These are phyloP conservation scores for Trichosporon coremiiforme DNA, from an alignment of 1,284 basidiomycete genomes.

Conservation along the genomic window DNA sequence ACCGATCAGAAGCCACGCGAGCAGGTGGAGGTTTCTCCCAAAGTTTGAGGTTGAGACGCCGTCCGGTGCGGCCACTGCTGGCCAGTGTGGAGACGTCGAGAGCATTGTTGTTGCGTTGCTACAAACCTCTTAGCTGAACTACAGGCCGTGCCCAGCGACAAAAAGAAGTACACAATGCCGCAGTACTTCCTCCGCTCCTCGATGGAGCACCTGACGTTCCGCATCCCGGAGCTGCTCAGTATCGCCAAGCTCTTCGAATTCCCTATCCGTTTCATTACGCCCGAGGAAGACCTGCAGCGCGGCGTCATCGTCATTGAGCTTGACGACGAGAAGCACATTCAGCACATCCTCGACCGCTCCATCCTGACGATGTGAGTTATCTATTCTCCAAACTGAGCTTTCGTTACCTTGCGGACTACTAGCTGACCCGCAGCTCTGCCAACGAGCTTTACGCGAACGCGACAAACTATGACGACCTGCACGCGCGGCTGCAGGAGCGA, in stretches of 20 bases:
- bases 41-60: slow-evolving; percentile 23
- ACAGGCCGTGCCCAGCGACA: not conserved
- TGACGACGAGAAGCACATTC: slow-evolving; percentile 71
- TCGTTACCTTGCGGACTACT: not conserved
- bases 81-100: not conserved
- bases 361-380: slow-evolving; percentile 74
- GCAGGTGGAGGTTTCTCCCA: slow-evolving; percentile 20
- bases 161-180: slow-evolving; percentile 38
- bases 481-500: slow-evolving; percentile 62
- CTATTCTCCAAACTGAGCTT: too few species aligned
- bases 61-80: not conserved
- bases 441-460: slow-evolving; percentile 76
- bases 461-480: slow-evolving; percentile 67
- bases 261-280: slow-evolving; percentile 44
- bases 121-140: not conserved
- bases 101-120: slow-evolving; percentile 1
- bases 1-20: not conserved
- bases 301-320: slow-evolving; percentile 73
- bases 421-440: slow-evolving; percentile 63
- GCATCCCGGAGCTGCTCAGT: slow-evolving; percentile 71
- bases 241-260: slow-evolving; percentile 49
- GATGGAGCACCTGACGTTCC: slow-evolving; percentile 75
- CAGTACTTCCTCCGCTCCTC: slow-evolving; percentile 74
- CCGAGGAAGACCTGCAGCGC: slow-evolving; percentile 37
- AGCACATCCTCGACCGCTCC: slow-evolving; percentile 72